Base-by-base conservation (phyloP, 805 yeast species). In the Tetrapisispora iriomotensis region DNA sequence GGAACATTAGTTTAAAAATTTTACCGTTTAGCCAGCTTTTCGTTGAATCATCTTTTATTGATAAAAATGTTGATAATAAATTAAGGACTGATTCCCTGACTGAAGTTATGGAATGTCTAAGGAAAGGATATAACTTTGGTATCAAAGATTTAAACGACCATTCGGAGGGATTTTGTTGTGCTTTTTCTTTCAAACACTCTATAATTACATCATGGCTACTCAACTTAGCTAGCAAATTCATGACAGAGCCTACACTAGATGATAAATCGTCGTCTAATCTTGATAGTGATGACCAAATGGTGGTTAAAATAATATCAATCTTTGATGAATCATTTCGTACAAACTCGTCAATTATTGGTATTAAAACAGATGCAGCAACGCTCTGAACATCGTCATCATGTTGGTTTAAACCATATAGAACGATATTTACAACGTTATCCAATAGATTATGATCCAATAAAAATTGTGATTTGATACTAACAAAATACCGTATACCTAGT, bases 311-410 rank as follows among this genome's bases (percentile, higher is more conserved):
- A 15, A 60, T 48, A 34, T 67, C 68, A 26, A 78, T 67, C 1
- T 69, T 63, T 4, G 57, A 53, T 15, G 71, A 65, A 38, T 79
- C 74, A 32, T 81, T 64, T 28, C 71, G 66, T n/a, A 88, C 88
- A 58, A 90, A 85, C 46, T 85, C 84, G n/a, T 72, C 68, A 1
- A 95, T 87, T 34, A 92, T 84, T 3, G 98, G 98, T 0, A 90
- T 70, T 38, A 92, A 65, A 1, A 95, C 86, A 2, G 95, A 82
- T 0, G 98, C 97, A 19, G 95, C 87, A 34, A 90, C 96, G 8
- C 96, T 87, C 59, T 94, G 96, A 20, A 92, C 97, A 58, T 92
- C 99, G 59, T 88, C 97, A 50, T 87, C 94, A 39, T 77, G 71
- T 44, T 71, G 74, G 45, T 77, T 79, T 35, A 92, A 65, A 3